Percentiles rank a stretch among this genome's conserved stretches.
Evolutionary conservation across 1,284 basidiomycete genomes (phyloP).

Genomic region (Apiotrichum sp.): DNA sequence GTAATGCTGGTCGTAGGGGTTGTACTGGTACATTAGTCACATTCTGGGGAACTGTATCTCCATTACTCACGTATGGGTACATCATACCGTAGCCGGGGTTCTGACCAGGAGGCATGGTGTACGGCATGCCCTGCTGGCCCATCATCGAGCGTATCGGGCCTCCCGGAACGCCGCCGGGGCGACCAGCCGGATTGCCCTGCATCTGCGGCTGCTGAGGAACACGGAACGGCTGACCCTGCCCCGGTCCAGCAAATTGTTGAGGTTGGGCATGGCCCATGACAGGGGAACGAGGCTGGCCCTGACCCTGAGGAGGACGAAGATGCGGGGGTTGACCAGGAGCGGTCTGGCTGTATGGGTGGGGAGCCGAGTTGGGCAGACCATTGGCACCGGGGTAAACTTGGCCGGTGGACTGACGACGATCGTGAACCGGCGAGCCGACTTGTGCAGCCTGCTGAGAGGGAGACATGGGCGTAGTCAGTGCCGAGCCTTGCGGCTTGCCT

Average conservation of each 20-base stretch:
- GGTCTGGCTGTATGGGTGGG: constrained; percentile 20
- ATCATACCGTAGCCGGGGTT: constrained; percentile 31
- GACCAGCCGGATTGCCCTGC: constrained; percentile 14
- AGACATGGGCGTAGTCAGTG: constrained; percentile 17
- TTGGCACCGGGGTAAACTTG: constrained; percentile 24
- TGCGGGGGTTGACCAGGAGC: constrained; percentile 17
- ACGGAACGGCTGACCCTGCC: constrained; percentile 27
- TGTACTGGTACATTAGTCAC: constrained; percentile 4
- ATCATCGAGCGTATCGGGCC: constrained; percentile 12
- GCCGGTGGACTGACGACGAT: constrained; percentile 30
- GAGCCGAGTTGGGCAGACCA: constrained; percentile 18
- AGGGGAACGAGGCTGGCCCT: constrained; percentile 31
- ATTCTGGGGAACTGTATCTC: constrained; percentile 27
- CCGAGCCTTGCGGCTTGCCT: constrained; percentile 29
- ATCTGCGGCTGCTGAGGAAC: constrained; percentile 12
- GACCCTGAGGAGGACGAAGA: constrained; percentile 26
- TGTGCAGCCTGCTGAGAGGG: constrained; percentile 17
- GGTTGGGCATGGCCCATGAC: constrained; percentile 20
- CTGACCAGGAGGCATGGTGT: constrained; percentile 29
- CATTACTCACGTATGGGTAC: not conserved
- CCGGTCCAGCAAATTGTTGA: constrained; percentile 14
- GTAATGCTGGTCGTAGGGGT: constrained; percentile 21
- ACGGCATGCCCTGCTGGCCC: constrained; percentile 16
- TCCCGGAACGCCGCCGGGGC: constrained; percentile 6
- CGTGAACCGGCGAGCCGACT: constrained; percentile 19